Conservation (phyloP, 345 rosid genomes). For the Gossypium ekmanianum region DNA sequence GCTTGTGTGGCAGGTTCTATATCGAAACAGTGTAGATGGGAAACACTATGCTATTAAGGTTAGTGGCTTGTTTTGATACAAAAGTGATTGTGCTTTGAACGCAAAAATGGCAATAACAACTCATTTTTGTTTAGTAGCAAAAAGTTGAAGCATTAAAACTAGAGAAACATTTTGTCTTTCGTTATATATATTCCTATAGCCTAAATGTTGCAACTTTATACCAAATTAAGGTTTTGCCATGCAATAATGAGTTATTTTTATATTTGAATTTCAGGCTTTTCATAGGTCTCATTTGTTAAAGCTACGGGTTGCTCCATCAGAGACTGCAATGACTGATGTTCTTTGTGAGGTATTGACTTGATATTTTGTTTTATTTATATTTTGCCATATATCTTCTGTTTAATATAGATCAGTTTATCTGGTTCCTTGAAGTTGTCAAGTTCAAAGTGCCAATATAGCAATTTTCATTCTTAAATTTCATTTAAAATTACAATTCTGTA, state of each 20-base stretch:
- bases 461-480: not conserved
- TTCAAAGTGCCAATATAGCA: not conserved
- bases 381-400: not conserved
- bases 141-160: not conserved
- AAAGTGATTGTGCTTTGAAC: not conserved
- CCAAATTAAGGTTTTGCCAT: not conserved
- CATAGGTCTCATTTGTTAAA: conserved; percentile 85
- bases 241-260: conserved; percentile 1
- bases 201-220: not conserved
- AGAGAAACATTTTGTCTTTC: not conserved
- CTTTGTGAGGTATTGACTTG: conserved; percentile 68
- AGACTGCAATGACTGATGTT: conserved; percentile 98
- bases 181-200: not conserved
- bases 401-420: not conserved
- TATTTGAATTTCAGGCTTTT: conserved; percentile 58
- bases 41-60: conserved; percentile 93
- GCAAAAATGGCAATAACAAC: not conserved
- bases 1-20: conserved; percentile 60
- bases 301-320: conserved; percentile 92
- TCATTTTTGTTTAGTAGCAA: not conserved
- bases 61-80: conserved; percentile 15
- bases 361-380: conserved; percentile 2
- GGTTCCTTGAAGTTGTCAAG: not conserved
- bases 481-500: not conserved
- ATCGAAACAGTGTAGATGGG: conserved; percentile 71